Evolutionary conservation across 768 basidiomycete genomes (phyloP).

Genomic region (Boletus bicolor): DNA sequence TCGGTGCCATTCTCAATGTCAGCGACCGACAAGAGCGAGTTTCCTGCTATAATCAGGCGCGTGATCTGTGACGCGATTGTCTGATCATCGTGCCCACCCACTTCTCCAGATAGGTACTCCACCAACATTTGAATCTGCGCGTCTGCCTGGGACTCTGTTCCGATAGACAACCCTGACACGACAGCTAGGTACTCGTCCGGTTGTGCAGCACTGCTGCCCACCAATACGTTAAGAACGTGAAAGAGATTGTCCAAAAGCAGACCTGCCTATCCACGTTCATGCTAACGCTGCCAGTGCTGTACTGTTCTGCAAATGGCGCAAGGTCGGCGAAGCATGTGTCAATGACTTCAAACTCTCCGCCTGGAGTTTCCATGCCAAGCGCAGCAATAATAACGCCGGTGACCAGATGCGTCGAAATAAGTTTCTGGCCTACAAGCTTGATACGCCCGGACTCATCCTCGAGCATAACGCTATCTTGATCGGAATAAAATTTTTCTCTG

Average conservation of each 20-base stretch:
- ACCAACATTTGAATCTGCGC: slow-evolving; percentile 81
- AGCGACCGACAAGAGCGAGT: slow-evolving; percentile 66
- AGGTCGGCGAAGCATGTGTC: slow-evolving; percentile 85
- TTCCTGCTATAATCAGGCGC: slow-evolving; percentile 84
- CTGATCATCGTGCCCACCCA: slow-evolving; percentile 66
- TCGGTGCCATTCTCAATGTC: slow-evolving; percentile 31
- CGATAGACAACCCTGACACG: slow-evolving; percentile 82
- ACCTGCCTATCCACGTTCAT: slow-evolving; percentile 72
- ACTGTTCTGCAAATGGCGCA: slow-evolving; percentile 48
- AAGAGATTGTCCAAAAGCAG: neutral
- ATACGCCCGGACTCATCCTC: slow-evolving; percentile 97
- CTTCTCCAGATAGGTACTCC: slow-evolving; percentile 87
- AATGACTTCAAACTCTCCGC: slow-evolving; percentile 91
- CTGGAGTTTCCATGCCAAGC: slow-evolving; percentile 84
- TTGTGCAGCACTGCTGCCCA: slow-evolving; percentile 15
- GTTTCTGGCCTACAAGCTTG: slow-evolving; percentile 71
- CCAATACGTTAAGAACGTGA: slow-evolving; percentile 10
- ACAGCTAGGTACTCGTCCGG: slow-evolving; percentile 79
- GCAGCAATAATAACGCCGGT: slow-evolving; percentile 91
- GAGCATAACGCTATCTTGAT: slow-evolving; percentile 78
- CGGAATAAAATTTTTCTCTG: slow-evolving; percentile 68
- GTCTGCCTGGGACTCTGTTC: slow-evolving; percentile 57
- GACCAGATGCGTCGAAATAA: slow-evolving; percentile 64
- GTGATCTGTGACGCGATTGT: slow-evolving; percentile 68
- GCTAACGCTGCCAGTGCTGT: slow-evolving; percentile 26